phyloP scores from a whole-genome alignment of 768 basidiomycete species.

The Hemileccinum impolitum region DNA sequence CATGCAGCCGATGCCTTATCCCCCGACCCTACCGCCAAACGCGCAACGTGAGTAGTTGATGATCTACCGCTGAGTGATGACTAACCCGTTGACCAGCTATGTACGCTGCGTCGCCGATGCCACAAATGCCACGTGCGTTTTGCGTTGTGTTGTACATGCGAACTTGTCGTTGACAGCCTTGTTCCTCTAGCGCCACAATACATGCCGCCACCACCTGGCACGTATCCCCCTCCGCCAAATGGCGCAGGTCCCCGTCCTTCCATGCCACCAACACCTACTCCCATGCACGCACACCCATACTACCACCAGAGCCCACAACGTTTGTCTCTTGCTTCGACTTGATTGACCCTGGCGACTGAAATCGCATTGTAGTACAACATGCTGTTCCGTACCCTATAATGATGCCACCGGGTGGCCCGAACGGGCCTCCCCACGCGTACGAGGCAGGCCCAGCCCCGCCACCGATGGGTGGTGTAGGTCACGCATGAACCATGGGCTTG shows the following conservation, averaged over 20 bases:
- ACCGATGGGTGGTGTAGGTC: conserved; percentile 68
- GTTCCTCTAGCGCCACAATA: conserved; percentile 58
- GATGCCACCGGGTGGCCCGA: conserved; percentile 68
- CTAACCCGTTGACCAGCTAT: conserved; percentile 48
- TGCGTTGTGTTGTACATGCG: background rate
- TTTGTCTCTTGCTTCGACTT: conserved; percentile 36
- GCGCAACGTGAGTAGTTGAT: conserved; percentile 41
- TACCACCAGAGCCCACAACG: conserved; percentile 89
- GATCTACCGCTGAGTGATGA: background rate
- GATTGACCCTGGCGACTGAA: conserved; percentile 27
- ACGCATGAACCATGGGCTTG: conserved; percentile 44
- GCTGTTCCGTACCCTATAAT: conserved; percentile 90
- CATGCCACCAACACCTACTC: conserved; percentile 91
- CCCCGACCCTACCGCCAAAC: conserved; percentile 74
- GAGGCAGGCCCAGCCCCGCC: conserved; percentile 69
- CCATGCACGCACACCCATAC: conserved; percentile 81
- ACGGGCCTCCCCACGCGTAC: conserved; percentile 68
- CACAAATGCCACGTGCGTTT: conserved; percentile 81
- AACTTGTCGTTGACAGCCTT: conserved; percentile 5
- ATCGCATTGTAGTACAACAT: conserved; percentile 63
- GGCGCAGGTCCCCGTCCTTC: conserved; percentile 77
- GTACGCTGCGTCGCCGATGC: conserved; percentile 80
- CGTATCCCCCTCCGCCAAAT: conserved; percentile 76
- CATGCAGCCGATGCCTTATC: conserved; percentile 85
- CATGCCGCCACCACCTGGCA: conserved; percentile 75